These are phyloP conservation scores for Myxozyma sirexii DNA, from an alignment of 805 yeast genomes.

Conservation along the genomic window DNA sequence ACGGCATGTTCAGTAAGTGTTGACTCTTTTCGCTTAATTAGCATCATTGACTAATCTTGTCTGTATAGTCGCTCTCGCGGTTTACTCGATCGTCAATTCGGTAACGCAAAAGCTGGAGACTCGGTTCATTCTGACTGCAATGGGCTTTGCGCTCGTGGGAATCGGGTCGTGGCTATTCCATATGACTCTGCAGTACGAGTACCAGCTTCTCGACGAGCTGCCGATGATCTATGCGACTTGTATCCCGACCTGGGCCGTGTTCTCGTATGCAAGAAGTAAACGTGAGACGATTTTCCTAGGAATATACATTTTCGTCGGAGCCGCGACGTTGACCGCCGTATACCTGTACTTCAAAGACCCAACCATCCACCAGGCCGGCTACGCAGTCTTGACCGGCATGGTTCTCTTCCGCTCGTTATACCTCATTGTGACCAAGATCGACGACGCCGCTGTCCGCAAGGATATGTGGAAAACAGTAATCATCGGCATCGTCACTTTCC, in stretches of 20 bases:
- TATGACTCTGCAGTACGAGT: slow-evolving; percentile 89
- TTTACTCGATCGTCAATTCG: slow-evolving; percentile 66
- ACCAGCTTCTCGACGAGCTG: slow-evolving; percentile 88
- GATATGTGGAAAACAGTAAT: slow-evolving; percentile 59
- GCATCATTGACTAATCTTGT: neutral
- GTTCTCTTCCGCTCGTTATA: slow-evolving; percentile 64
- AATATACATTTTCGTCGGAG: slow-evolving; percentile 53
- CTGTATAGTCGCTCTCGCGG: slow-evolving; percentile 52
- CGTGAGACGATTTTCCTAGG: slow-evolving; percentile 51
- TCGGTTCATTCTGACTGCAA: slow-evolving; percentile 68
- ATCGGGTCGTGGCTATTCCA: slow-evolving; percentile 94
- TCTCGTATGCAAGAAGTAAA: slow-evolving; percentile 57
- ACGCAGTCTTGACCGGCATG: slow-evolving; percentile 73
- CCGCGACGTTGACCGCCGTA: slow-evolving; percentile 64
- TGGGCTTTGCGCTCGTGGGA: slow-evolving; percentile 88
- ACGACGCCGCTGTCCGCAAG: slow-evolving; percentile 50
- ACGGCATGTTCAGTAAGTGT: slow-evolving; percentile 51
- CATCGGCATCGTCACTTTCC: slow-evolving; percentile 63
- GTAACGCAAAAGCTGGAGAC: slow-evolving; percentile 61
- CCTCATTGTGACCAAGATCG: slow-evolving; percentile 57
- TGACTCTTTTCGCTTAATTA: neutral
- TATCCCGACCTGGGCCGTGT: slow-evolving; percentile 85
- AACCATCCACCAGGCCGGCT: slow-evolving; percentile 83
- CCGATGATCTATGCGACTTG: slow-evolving; percentile 99
- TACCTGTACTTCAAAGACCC: slow-evolving; percentile 80